phyloP scores from a whole-genome alignment of 768 basidiomycete genomes.

The Pseudohyphozyma bogoriensis region DNA sequence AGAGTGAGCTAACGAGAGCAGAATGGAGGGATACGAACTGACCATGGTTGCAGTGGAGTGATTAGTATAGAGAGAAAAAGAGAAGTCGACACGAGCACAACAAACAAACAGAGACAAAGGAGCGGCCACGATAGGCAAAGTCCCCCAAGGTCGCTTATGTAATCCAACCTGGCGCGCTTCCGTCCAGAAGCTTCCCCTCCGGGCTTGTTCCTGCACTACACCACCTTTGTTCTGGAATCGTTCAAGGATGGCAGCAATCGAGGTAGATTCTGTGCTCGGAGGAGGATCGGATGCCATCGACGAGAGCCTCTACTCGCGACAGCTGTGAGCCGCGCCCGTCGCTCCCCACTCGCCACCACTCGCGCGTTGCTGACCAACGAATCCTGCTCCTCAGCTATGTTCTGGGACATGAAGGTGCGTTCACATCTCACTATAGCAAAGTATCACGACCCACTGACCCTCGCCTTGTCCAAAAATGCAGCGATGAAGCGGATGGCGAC shows the following conservation, averaged over 20 bases:
- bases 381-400: conserved; percentile 8
- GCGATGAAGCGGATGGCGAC: conserved; percentile 99
- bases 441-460: not conserved
- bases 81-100: too few relatives aligned
- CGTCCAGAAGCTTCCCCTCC: too few relatives aligned
- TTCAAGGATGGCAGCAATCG: not conserved
- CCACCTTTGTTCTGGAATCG: too few relatives aligned
- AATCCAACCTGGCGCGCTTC: too few relatives aligned
- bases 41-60: too few relatives aligned
- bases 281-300: not conserved
- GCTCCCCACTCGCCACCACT: not conserved
- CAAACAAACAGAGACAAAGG: too few relatives aligned
- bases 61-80: too few relatives aligned
- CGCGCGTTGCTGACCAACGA: not conserved
- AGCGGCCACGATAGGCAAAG: too few relatives aligned
- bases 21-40: too few relatives aligned
- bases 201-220: too few relatives aligned
- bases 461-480: conserved; percentile 35
- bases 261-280: not conserved
- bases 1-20: too few relatives aligned
- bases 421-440: not conserved
- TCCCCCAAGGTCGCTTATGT: too few relatives aligned
- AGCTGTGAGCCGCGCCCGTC: not conserved
- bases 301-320: not conserved
- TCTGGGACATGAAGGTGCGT: conserved; percentile 23